These are phyloP conservation scores for Diplocarpon rosae DNA, from an alignment of 2,329 filamentous ascomycete genomes.

Conservation along the genomic window DNA sequence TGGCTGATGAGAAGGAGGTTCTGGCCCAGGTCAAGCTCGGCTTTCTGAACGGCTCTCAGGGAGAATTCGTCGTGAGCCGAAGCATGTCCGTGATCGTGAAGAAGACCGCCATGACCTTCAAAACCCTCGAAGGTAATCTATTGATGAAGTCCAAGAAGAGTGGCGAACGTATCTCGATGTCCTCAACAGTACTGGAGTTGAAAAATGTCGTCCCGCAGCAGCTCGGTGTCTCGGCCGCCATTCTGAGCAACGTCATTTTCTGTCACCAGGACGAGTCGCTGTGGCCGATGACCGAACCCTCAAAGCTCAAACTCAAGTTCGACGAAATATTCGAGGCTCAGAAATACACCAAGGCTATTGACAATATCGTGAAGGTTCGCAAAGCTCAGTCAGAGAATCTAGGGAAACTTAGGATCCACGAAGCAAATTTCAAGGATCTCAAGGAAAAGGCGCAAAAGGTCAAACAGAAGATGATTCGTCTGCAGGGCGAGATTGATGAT, in stretches of 20 bases:
- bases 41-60: conserved; percentile 69
- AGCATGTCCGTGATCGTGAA: conserved; percentile 80
- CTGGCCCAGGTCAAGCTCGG: conserved; percentile 83
- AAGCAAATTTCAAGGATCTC: conserved; percentile 67
- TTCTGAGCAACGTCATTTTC: conserved; percentile 93
- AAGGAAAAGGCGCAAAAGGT: conserved; percentile 73
- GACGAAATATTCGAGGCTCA: conserved; percentile 96
- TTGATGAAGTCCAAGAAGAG: conserved; percentile 53
- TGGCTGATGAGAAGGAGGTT: conserved; percentile 78
- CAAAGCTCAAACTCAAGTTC: conserved; percentile 80
- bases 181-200: conserved; percentile 69
- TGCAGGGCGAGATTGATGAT: conserved; percentile 56
- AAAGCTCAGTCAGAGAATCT: conserved; percentile 77
- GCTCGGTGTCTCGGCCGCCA: conserved; percentile 78
- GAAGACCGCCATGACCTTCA: conserved; percentile 63
- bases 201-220: conserved; percentile 76
- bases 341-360: conserved; percentile 95
- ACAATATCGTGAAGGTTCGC: conserved; percentile 77
- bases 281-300: conserved; percentile 89
- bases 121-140: conserved; percentile 74
- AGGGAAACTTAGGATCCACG: conserved; percentile 58
- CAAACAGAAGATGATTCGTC: conserved; percentile 50
- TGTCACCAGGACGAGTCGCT: conserved; percentile 97
- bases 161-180: conserved; percentile 69
- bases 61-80: conserved; percentile 72